These are phyloP conservation scores for Ceratocystiopsis brevicomis DNA, from an alignment of 2,329 filamentous ascomycete species.

Conservation along the genomic window DNA sequence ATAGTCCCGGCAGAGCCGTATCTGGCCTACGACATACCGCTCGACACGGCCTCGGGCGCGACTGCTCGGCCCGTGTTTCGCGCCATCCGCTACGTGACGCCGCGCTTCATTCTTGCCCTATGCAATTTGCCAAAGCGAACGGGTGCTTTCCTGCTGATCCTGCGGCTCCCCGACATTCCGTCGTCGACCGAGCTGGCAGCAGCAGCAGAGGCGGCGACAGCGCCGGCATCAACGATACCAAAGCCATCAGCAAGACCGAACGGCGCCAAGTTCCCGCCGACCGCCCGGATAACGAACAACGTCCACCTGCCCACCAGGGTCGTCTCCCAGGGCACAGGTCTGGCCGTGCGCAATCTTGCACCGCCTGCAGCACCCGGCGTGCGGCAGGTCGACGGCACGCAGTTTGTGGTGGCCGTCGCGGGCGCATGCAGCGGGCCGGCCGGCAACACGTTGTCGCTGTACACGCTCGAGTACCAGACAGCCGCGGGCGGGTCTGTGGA, in stretches of 20 bases:
- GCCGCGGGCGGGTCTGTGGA: constrained; percentile 27
- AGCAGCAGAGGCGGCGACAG: background rate
- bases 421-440: constrained; percentile 26
- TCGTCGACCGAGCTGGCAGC: constrained; percentile 14
- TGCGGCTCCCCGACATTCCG: constrained; percentile 22
- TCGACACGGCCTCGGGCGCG: constrained; percentile 20
- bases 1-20: constrained; percentile 15
- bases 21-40: constrained; percentile 36
- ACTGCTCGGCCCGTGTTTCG: constrained; percentile 32
- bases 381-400: constrained; percentile 39
- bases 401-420: constrained; percentile 65
- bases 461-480: constrained; percentile 52
- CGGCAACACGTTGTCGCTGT: constrained; percentile 57
- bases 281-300: constrained; percentile 31
- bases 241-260: too few relatives aligned
- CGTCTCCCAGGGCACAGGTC: constrained; percentile 55
- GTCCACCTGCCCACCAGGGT: constrained; percentile 39
- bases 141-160: constrained; percentile 36
- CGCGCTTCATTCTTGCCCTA: constrained; percentile 36
- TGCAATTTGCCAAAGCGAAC: constrained; percentile 39
- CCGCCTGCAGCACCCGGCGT: constrained; percentile 26
- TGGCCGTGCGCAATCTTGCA: constrained; percentile 57
- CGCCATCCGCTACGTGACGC: constrained; percentile 38
- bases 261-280: background rate
- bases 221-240: too few relatives aligned